phyloP scores from a whole-genome alignment of 371 early-diverging fungal genomes.

The Mucor lusitanicus region DNA sequence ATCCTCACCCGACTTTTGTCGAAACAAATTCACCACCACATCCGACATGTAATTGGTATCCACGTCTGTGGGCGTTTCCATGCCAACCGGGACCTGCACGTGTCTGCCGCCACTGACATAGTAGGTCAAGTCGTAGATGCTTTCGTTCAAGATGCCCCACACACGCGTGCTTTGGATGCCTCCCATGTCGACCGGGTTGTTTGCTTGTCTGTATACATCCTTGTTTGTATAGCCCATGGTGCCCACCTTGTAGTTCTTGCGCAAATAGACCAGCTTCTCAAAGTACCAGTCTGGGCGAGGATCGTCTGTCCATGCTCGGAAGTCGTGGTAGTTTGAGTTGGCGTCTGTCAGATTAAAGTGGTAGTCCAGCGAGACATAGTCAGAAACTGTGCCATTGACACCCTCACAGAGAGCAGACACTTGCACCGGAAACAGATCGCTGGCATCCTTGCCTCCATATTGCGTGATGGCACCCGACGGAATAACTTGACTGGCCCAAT shows the following conservation, averaged over 20 bases:
- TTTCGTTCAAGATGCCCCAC: constrained; percentile 58
- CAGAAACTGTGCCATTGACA: constrained; percentile 34
- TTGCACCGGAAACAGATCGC: constrained; percentile 75
- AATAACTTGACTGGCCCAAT: constrained; percentile 50
- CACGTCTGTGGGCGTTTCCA: constrained; percentile 19
- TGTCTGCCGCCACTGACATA: constrained; percentile 49
- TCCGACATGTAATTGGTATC: constrained; percentile 48
- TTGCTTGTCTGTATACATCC: constrained; percentile 35
- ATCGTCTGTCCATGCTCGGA: constrained; percentile 39
- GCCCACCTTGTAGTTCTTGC: constrained; percentile 52
- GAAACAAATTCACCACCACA: constrained; percentile 59
- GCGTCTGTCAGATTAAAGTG: constrained; percentile 41
- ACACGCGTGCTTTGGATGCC: constrained; percentile 23
- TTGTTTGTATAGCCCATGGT: constrained; percentile 39
- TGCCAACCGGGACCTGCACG: constrained; percentile 19
- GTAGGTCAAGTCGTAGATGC: constrained; percentile 60
- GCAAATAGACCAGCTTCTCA: constrained; percentile 51
- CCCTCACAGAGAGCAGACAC: constrained; percentile 58
- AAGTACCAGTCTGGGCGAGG: constrained; percentile 57
- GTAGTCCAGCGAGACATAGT: constrained; percentile 39
- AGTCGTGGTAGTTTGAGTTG: constrained; percentile 45
- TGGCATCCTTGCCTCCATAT: constrained; percentile 70
- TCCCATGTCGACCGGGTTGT: constrained; percentile 29
- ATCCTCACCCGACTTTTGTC: constrained; percentile 60
- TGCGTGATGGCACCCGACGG: constrained; percentile 51